Conservation (phyloP, 495 filamentous ascomycete genomes). For the Xanthoparmelia taractica region DNA sequence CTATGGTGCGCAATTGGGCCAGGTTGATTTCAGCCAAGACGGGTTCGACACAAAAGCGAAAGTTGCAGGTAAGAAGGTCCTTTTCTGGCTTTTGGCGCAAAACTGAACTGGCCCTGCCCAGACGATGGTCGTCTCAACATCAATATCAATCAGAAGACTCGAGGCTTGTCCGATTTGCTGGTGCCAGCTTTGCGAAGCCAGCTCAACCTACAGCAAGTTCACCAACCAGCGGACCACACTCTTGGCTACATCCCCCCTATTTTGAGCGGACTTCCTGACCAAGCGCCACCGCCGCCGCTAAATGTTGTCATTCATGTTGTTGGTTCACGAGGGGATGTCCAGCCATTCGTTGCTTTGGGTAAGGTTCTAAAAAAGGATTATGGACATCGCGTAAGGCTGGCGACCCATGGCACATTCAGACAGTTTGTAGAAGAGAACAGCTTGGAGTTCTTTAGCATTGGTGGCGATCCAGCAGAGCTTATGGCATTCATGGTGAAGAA, state of each 20-base stretch:
- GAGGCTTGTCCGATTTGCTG: constrained; percentile 56
- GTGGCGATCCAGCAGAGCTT: constrained; percentile 68
- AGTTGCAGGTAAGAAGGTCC: constrained; percentile 33
- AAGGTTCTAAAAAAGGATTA: constrained; percentile 52
- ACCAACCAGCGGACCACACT: constrained; percentile 39
- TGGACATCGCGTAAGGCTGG: constrained; percentile 69
- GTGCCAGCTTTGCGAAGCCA: constrained; percentile 57
- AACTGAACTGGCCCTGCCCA: constrained; percentile 18
- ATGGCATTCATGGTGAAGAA: constrained; percentile 90
- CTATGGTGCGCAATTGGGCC: constrained; percentile 43
- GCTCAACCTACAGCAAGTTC: constrained; percentile 34
- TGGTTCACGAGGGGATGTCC: constrained; percentile 70
- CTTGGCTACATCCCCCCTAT: constrained; percentile 56
- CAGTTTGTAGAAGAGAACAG: constrained; percentile 60
- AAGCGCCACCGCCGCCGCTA: constrained; percentile 48
- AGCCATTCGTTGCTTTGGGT: constrained; percentile 65
- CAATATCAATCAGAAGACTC: constrained; percentile 59
- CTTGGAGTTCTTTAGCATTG: constrained; percentile 73
- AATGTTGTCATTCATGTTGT: constrained; percentile 78
- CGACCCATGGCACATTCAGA: constrained; percentile 67
- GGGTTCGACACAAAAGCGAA: constrained; percentile 48
- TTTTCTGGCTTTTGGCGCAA: not conserved
- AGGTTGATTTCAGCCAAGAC: constrained; percentile 43
- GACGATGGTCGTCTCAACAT: constrained; percentile 69
- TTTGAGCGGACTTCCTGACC: constrained; percentile 50